Evolutionary conservation across 306 rosid genomes (phyloP).

Genomic region (Clitoria ternatea): DNA sequence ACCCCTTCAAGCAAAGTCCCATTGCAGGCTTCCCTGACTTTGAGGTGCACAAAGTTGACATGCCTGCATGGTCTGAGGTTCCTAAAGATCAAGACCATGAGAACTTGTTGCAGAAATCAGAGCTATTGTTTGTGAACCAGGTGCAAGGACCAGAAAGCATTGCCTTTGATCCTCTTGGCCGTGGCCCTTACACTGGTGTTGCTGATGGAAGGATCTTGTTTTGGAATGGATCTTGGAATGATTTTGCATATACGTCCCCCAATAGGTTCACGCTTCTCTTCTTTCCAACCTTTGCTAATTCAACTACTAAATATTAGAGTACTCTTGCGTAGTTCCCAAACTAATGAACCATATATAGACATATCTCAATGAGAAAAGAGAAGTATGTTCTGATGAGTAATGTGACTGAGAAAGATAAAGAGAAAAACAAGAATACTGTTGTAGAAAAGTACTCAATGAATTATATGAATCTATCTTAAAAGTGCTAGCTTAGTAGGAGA

Average conservation of each 20-base stretch:
- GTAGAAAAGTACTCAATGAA: too few relatives aligned
- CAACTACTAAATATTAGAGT: not conserved
- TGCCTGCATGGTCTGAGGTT: constrained; percentile 54
- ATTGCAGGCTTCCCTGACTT: constrained; percentile 56
- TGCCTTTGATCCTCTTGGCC: constrained; percentile 73
- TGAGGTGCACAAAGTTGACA: constrained; percentile 33
- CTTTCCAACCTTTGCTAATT: not conserved
- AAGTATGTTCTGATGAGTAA: too few relatives aligned
- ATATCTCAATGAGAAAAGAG: too few relatives aligned
- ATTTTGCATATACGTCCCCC: constrained; percentile 74
- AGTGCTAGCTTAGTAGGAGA: not conserved
- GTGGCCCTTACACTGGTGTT: constrained; percentile 91
- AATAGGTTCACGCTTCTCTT: constrained; percentile 53
- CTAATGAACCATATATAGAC: too few relatives aligned
- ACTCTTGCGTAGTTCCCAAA: not conserved
- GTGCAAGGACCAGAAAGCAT: constrained; percentile 90
- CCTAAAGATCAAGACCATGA: constrained; percentile 50
- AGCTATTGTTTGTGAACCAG: constrained; percentile 65
- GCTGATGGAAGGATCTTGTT: constrained; percentile 80
- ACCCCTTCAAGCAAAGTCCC: constrained; percentile 63
- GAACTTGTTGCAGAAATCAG: constrained; percentile 68
- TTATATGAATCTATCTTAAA: too few relatives aligned
- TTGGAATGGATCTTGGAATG: constrained; percentile 84
- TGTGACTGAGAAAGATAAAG: too few relatives aligned
- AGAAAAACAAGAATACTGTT: too few relatives aligned